Evolutionary conservation across 1,284 basidiomycete species (phyloP), one percentile per base, ranked within the genome.

Genomic region (Rhizoctonia solani): DNA sequence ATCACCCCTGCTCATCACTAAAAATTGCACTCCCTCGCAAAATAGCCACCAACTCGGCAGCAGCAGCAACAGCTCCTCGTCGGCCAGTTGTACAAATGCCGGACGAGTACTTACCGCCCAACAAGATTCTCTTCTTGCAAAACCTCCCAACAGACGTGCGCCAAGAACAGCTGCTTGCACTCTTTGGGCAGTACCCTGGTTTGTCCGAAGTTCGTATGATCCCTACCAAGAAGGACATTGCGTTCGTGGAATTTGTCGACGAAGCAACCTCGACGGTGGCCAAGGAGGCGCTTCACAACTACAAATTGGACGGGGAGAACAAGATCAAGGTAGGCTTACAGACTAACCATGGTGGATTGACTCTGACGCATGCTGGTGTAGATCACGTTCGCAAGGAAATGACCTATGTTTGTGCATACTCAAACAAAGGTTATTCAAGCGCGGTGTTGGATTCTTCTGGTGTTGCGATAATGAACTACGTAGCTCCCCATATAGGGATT

Each of bases 91-190:
- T 98, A 71, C 92, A 94, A 76, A 95, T 97, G 92, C 95, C 97
- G 32, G 96, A 99, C 89, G 96, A 99, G 78, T 99, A 99, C 79
- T 85, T 99, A 6, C 97, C 97, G 3, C 96, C 96, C 32, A 99
- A 99, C 89, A 95, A 95, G 77, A 96, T 98, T 79, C 85, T 99
- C 66, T 99, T 99, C 84, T 77, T 99, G 71, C 96, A 99, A 80
- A 97, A 97, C 77, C 82, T 97, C 30, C 94, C 94, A n/a, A 79
- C 80, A 59, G 92, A 94, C 74, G 89, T 92, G 72, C 93, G 88
- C 61, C 93, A 95, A 75, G 93, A 95, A 65, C 89, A 93, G 74
- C 87, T 98, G 71, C 86, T 89, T 76, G 86, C 87, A 1, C 81
- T 97, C 37, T 97, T 97, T 81, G 88, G 91, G 68, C 90, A 93